A percentile compares a stretch with the other conserved stretches of the same genome.
phyloP scores from a whole-genome alignment of 2,329 filamentous ascomycete species.

The Diplodia sapinea region DNA sequence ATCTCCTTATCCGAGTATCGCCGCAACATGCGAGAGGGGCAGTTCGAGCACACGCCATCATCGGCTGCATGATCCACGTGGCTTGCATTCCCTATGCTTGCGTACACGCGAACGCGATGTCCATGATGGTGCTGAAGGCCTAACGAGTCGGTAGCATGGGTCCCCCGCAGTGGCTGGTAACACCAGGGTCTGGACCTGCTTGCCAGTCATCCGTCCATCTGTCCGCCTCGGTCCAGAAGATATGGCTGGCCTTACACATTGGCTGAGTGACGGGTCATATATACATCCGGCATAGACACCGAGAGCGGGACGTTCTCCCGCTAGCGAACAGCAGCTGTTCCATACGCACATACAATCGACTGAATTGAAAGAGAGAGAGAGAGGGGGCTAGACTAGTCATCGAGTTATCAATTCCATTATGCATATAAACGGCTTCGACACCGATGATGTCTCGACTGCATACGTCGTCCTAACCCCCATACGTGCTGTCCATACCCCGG shows the following conservation, averaged over 20 bases:
- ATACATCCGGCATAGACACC: neutral
- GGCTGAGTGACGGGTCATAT: neutral
- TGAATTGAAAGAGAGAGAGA: neutral
- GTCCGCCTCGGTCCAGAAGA: neutral
- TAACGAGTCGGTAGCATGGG: neutral
- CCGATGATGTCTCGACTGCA: too few species aligned
- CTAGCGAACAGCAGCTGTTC: neutral
- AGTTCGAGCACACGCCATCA: too few species aligned
- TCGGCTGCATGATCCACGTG: neutral
- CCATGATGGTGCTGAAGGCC: neutral
- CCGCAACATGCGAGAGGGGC: too few species aligned
- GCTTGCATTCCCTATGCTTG: neutral
- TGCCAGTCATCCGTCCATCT: neutral
- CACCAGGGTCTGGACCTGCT: neutral
- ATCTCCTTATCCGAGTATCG: neutral
- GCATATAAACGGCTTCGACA: too few species aligned
- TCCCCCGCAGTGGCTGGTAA: neutral
- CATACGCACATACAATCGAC: neutral
- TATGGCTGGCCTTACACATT: conserved; percentile 7
- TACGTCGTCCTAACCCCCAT: neutral
- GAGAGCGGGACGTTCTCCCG: neutral
- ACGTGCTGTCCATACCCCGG: neutral
- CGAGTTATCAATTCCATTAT: too few species aligned
- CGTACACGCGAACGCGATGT: neutral
- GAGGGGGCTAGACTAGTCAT: too few species aligned